Base-by-base conservation (phyloP, 2,329 filamentous ascomycete species). In the Microdochium nivale region DNA sequence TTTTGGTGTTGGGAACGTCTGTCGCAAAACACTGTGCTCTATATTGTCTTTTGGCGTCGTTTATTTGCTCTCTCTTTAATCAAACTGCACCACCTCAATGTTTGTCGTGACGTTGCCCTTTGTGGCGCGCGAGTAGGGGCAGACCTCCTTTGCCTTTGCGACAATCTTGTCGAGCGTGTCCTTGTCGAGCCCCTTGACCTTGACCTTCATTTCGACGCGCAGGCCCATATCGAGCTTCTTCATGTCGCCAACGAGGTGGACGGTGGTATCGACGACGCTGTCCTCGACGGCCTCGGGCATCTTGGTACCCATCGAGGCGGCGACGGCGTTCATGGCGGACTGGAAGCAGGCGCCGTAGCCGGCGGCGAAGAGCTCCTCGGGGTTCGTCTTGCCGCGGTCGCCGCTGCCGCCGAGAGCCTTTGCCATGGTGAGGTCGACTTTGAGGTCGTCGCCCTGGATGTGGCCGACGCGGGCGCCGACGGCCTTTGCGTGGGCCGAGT, bases 281-380 rank as follows among this genome's bases (percentile, higher is more conserved):
- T 71, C 68, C 52, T 63, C 60, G 16, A 62, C 51, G 40, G 60
- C 64, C 2, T 58, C 57, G 0, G 72, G 71, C 66, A 74, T 70
- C 49, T 65, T 67, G 44, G 75, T 60, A 33, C 68, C 68, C 51
- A 75, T 50, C 19, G 59, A 59, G 14, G 66, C 60, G 0, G 73
- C 72, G 2, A 65, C 62, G 2, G 70, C 68, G 54, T 70, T 72
- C 73, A 75, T 74, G 7, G 72, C 71, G 27, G 65, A 67, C 56
- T 75, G 72, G 58, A 73, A 74, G 55, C 72, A 75, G 9, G 72
- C 70, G 25, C 71, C 73, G 53, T 74, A 75, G 23, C 71, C 72
- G 1, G 72, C 72, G 1, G 72, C 71, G 53, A 75, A 75, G 2
- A 76, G 67, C 55, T 75, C 72, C 59, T 75, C 72, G 1, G 70